A percentile compares a stretch with the other conserved stretches of the same genome.
Evolutionary conservation across 495 filamentous ascomycete species (phyloP).

Genomic region (Talaromyces wortmannii): DNA sequence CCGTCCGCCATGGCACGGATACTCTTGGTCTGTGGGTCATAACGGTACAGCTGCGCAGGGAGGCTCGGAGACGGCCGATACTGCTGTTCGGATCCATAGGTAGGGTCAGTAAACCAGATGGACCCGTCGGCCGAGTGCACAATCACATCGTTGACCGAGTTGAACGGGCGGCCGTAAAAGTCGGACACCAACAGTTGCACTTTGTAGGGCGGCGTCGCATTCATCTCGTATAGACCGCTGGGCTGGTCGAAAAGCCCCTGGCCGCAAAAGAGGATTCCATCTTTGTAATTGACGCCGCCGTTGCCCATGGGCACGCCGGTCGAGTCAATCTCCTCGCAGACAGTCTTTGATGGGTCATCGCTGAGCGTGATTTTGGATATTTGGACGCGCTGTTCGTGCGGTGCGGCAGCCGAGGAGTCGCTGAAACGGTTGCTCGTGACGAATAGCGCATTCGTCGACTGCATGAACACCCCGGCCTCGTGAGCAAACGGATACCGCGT

Average conservation of each 20-base stretch:
- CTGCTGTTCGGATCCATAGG: conserved; percentile 52
- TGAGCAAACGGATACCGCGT: conserved; percentile 44
- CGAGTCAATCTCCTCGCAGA: conserved; percentile 15
- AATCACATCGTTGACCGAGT: conserved; percentile 52
- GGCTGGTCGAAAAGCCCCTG: conserved; percentile 41
- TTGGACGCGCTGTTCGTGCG: conserved; percentile 17
- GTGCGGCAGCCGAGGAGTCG: conserved; percentile 4
- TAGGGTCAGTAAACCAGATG: conserved; percentile 59
- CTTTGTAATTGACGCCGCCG: conserved; percentile 42
- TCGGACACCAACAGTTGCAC: conserved; percentile 24
- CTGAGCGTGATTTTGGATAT: conserved; percentile 25
- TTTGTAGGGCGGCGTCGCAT: conserved; percentile 12
- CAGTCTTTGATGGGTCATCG: conserved; percentile 12
- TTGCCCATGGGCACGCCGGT: conserved; percentile 47
- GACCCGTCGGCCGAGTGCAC: conserved; percentile 42
- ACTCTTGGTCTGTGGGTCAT: conserved; percentile 34
- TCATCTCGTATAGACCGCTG: conserved; percentile 46
- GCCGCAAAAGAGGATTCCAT: conserved; percentile 39
- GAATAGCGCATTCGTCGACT: conserved; percentile 43
- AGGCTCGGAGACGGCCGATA: conserved; percentile 45
- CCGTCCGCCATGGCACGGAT: conserved; percentile 45
- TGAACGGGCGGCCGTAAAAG: conserved; percentile 53
- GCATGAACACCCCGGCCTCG: conserved; percentile 52
- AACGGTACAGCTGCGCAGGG: conserved; percentile 51
- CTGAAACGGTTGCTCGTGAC: conserved; percentile 43